Percentiles rank a stretch among this genome's conserved stretches.
Conservation (phyloP, 331 rosid genomes). For the Malus hybrid region DNA sequence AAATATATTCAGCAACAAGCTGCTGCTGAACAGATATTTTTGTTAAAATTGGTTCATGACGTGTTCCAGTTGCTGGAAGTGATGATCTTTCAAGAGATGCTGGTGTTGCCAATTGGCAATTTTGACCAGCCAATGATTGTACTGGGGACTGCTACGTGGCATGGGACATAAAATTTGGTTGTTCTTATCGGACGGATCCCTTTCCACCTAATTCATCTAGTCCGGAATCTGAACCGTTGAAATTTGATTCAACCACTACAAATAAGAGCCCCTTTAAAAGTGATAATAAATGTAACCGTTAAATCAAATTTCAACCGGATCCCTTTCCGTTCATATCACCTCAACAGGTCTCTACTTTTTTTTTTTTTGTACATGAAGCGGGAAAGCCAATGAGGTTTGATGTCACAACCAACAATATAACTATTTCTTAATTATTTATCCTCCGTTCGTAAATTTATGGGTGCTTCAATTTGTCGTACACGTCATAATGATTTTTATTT, state of each 20-base stretch:
- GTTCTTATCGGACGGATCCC: neutral
- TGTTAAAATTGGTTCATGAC: neutral
- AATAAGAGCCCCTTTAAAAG: too few species aligned
- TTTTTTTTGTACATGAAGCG: neutral
- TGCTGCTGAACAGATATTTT: neutral
- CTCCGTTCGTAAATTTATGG: too few species aligned
- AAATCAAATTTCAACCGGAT: too few species aligned
- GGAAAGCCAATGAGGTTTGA: neutral
- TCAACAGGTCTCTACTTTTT: neutral
- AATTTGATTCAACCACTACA: too few species aligned
- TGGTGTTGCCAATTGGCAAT: neutral
- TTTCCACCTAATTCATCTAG: too few species aligned
- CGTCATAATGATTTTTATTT: too few species aligned
- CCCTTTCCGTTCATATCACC: neutral
- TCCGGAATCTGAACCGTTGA: too few species aligned
- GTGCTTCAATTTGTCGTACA: too few species aligned
- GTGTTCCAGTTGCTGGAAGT: neutral
- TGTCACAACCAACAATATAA: neutral
- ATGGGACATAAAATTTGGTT: neutral
- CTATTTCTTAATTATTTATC: neutral
- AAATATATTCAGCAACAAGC: neutral
- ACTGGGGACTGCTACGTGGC: neutral
- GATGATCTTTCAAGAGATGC: neutral
- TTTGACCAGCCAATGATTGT: neutral
- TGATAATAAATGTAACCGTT: too few species aligned